Evolutionary conservation across 179 eudicot species (phyloP).

Genomic region (Heliamphora pulchella): DNA sequence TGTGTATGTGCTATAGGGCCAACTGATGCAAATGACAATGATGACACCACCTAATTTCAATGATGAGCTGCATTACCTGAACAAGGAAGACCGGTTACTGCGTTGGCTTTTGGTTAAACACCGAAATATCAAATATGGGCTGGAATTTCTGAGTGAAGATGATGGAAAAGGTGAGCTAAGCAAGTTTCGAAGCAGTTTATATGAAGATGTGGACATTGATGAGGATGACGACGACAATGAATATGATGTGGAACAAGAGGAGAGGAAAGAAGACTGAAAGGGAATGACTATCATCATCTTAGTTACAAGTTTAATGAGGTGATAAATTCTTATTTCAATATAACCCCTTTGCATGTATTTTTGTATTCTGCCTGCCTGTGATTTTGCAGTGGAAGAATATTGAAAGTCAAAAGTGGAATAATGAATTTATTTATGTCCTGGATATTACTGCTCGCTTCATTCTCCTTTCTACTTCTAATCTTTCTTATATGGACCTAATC

Average conservation of each 20-base stretch:
- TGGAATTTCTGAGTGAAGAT: constrained; percentile 26
- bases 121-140: constrained; percentile 44
- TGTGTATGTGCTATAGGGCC: constrained; percentile 39
- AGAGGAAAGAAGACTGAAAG: constrained; percentile 8
- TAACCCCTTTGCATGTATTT: background rate
- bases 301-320: constrained; percentile 1
- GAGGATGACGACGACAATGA: constrained; percentile 30
- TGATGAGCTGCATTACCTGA: constrained; percentile 78
- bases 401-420: background rate
- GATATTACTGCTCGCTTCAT: background rate
- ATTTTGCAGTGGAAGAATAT: too few relatives aligned
- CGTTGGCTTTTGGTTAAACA: constrained; percentile 89
- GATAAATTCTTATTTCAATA: background rate
- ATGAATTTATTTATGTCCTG: background rate
- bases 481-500: background rate
- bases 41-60: constrained; percentile 90
- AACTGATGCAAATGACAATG: constrained; percentile 89
- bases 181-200: constrained; percentile 25
- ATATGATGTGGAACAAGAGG: constrained; percentile 18
- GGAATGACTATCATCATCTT: background rate
- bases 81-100: constrained; percentile 86
- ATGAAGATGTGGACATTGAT: constrained; percentile 28
- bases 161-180: constrained; percentile 25
- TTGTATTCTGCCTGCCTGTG: background rate
- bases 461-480: background rate